Evolutionary conservation across 75 land plant species (phyloP).

Genomic region (Cunninghamia lanceolata): DNA sequence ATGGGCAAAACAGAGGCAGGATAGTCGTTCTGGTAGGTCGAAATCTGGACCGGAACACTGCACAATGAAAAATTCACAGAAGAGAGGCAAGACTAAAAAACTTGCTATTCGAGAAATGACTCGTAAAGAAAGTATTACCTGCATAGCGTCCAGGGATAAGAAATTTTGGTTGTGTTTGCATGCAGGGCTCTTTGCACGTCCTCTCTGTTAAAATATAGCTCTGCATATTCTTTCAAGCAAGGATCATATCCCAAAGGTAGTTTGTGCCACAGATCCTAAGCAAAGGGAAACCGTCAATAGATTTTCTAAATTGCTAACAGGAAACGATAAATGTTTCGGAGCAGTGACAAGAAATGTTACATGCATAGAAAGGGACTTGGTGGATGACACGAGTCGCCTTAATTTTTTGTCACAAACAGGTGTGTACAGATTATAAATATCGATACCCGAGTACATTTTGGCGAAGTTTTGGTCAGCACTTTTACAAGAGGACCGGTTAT

Average conservation of each 20-base stretch:
- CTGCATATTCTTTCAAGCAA: conserved; percentile 50
- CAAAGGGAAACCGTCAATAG: neutral
- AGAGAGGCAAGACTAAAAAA: neutral
- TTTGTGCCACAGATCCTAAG: conserved; percentile 36
- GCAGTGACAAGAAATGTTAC: conserved; percentile 18
- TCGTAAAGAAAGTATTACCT: conserved; percentile 33
- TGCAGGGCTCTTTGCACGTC: conserved; percentile 88
- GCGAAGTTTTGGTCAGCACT: no score
- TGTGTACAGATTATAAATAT: conserved; percentile 71
- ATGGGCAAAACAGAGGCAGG: conserved; percentile 41
- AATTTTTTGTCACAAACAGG: conserved; percentile 31
- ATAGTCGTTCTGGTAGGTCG: conserved; percentile 49
- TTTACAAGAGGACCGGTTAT: conserved; percentile 22
- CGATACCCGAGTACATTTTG: conserved; percentile 61
- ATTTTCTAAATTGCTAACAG: neutral
- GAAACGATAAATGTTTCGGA: neutral
- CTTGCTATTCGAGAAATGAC: neutral
- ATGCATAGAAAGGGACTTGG: conserved; percentile 28
- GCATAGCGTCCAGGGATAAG: conserved; percentile 65
- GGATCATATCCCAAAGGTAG: conserved; percentile 58
- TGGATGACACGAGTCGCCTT: neutral
- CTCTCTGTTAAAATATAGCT: conserved; percentile 56
- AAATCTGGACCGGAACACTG: no score
- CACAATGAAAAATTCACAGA: neutral
- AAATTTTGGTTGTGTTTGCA: conserved; percentile 58